Percentiles rank a stretch among this genome's conserved stretches.
These are phyloP conservation scores for Hanseniaspora hatyaiensis DNA, from an alignment of 805 yeast genomes.

Conservation along the genomic window DNA sequence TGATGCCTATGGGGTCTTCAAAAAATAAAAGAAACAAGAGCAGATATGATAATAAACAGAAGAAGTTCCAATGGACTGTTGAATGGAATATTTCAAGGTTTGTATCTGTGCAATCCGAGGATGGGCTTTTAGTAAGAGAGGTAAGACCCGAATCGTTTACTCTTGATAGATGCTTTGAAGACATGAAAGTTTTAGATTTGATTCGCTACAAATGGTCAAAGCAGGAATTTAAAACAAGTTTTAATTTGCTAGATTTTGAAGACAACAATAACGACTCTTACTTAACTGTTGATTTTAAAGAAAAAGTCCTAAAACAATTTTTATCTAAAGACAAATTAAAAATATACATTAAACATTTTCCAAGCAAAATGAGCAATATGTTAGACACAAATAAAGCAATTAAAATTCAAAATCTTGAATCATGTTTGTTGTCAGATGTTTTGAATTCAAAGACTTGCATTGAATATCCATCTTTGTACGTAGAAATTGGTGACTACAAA, in stretches of 20 bases:
- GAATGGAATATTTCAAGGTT: slow-evolving; percentile 46
- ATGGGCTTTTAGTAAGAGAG: too few relatives aligned
- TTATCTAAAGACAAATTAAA: slow-evolving; percentile 18
- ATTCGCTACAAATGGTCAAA: slow-evolving; percentile 1
- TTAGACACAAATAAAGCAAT: slow-evolving; percentile 33
- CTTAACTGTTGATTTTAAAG: slow-evolving; percentile 19
- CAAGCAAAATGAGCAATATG: slow-evolving; percentile 25
- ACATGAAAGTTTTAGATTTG: slow-evolving; percentile 4
- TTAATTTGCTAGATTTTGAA: background rate
- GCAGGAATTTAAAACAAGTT: background rate
- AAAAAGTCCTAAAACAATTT: slow-evolving; percentile 4
- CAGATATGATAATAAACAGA: slow-evolving; percentile 52
- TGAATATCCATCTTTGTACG: slow-evolving; percentile 64
- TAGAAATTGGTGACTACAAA: slow-evolving; percentile 27
- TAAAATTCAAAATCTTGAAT: slow-evolving; percentile 27
- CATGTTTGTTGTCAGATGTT: slow-evolving; percentile 35
- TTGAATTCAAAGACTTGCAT: slow-evolving; percentile 50
- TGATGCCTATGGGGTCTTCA: slow-evolving; percentile 65
- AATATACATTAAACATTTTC: slow-evolving; percentile 27
- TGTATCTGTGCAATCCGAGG: too few relatives aligned
- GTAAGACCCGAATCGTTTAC: slow-evolving; percentile 15
- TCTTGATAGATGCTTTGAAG: slow-evolving; percentile 7
- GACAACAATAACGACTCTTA: slow-evolving; percentile 19
- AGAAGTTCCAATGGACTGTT: slow-evolving; percentile 63
- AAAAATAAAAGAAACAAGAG: slow-evolving; percentile 53